Evolutionary conservation across 805 yeast species (phyloP), one percentile per base, ranked within the genome.

Genomic region (Tetrapisispora namnaoensis): DNA sequence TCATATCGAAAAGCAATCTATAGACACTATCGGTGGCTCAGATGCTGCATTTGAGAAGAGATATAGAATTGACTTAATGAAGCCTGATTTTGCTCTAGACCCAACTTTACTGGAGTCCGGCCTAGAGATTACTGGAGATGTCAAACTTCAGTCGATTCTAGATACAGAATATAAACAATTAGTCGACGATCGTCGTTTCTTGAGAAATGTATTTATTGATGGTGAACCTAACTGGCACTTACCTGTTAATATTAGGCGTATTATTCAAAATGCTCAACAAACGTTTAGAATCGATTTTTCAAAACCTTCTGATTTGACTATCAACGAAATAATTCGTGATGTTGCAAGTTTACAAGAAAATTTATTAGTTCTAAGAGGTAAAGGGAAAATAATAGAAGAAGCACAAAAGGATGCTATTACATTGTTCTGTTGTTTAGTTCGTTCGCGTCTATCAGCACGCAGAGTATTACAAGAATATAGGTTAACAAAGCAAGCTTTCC

Each of bases 171-270:
- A 80, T 65, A 74, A 75, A 38, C 96, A 88, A 60, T 75, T 93
- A 52, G 61, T 74, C 37, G 72, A 72, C 18, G 99, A 93, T 60
- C 86, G 99, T 70, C 69, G 68, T 22, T 81, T 83, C 58, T 72
- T 95, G 65, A 82, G 99, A 70, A 77, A 76, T 22, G 87, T 91
- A 41, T 95, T 95, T 72, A 77, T 84, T 44, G 88, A 85, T 59
- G 99, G 99, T 74, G 99, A 93, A 65, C 82, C 80, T 61, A 86
- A 83, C 67, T 91, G 98, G 97, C 98, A 98, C 50, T 74, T 95
- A 56, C 99, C 99, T 30, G 98, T 93, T 24, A 93, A 95, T 63
- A 79, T 93, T 59, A 86, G 97, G 65, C 95, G 99, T 76, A 83
- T 95, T 53, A 76, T 93, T 54, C 98, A 93, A 69, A 95, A 93